Percentiles rank a stretch among this genome's conserved stretches.
Evolutionary conservation across 345 rosid species (phyloP).

Genomic region (Gossypium ekmanianum): DNA sequence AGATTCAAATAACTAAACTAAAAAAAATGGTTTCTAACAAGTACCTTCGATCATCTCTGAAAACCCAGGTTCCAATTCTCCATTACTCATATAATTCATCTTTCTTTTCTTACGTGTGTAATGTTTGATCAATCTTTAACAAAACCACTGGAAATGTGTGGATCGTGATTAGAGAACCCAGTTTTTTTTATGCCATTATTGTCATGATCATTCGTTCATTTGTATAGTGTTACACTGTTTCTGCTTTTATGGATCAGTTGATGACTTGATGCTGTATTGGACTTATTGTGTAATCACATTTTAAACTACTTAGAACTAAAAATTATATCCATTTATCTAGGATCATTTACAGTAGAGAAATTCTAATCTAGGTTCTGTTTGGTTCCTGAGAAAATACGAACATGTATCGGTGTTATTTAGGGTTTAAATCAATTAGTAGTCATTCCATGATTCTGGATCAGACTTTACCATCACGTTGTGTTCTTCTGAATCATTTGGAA

Average conservation of each 20-base stretch:
- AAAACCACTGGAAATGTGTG: not conserved
- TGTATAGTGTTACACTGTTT: not conserved
- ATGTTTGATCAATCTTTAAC: not conserved
- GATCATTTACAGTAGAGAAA: not conserved
- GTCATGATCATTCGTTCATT: not conserved
- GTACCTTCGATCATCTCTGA: constrained; percentile 7
- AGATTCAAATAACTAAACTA: not conserved
- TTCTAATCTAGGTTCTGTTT: not conserved
- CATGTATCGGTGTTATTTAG: not conserved
- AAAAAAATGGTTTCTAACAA: not conserved
- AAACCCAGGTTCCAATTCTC: constrained; percentile 5
- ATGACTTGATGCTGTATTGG: too few relatives aligned
- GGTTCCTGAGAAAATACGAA: not conserved
- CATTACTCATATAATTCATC: not conserved
- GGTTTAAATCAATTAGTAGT: not conserved
- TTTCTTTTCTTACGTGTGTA: not conserved
- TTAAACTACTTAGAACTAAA: not conserved
- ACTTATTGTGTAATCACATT: too few relatives aligned
- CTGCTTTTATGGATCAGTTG: not conserved
- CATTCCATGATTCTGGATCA: not conserved
- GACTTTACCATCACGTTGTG: not conserved
- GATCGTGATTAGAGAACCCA: not conserved
- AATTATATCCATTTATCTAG: not conserved
- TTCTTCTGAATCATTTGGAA: not conserved
- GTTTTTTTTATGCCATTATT: not conserved